Conservation (phyloP, 2,329 filamentous ascomycete genomes). For the Penicillium sp. region DNA sequence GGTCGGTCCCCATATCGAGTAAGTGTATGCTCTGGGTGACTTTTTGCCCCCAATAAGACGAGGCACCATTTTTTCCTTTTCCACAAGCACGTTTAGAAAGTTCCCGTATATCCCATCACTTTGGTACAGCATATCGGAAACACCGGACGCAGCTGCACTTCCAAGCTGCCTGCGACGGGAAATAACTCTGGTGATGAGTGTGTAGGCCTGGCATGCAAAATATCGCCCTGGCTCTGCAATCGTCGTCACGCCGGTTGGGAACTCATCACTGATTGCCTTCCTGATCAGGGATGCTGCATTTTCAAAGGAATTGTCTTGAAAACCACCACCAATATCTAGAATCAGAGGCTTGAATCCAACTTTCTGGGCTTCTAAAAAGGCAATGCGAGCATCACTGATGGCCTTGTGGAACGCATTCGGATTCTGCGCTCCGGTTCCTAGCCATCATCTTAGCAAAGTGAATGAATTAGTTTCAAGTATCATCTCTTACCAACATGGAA, state of each 20-base stretch:
- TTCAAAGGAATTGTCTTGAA: constrained; percentile 22
- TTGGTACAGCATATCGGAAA: constrained; percentile 26
- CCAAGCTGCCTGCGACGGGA: constrained; percentile 15
- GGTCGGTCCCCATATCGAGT: constrained; percentile 29
- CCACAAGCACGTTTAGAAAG: constrained; percentile 19
- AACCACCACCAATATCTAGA: constrained; percentile 29
- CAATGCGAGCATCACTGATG: constrained; percentile 15
- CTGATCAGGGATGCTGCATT: constrained; percentile 11
- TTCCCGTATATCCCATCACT: constrained; percentile 29
- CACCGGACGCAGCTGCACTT: neutral
- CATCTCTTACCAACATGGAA: constrained; percentile 27
- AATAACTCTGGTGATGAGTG: constrained; percentile 22
- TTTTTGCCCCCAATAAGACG: neutral
- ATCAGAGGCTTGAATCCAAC: constrained; percentile 15
- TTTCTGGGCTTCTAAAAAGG: constrained; percentile 12
- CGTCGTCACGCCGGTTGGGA: constrained; percentile 8
- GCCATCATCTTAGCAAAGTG: constrained; percentile 18
- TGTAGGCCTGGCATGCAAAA: constrained; percentile 21
- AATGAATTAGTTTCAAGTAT: constrained; percentile 22
- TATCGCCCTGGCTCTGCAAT: constrained; percentile 27
- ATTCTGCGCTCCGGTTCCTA: constrained; percentile 18
- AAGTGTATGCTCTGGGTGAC: constrained; percentile 7
- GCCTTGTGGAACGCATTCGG: constrained; percentile 16
- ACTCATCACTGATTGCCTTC: constrained; percentile 5
- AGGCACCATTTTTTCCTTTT: constrained; percentile 9